Percentiles rank a stretch among this genome's conserved stretches.
These are phyloP conservation scores for Chrysanthemum makinoi DNA, from an alignment of 129 eudicot species.

Conservation along the genomic window DNA sequence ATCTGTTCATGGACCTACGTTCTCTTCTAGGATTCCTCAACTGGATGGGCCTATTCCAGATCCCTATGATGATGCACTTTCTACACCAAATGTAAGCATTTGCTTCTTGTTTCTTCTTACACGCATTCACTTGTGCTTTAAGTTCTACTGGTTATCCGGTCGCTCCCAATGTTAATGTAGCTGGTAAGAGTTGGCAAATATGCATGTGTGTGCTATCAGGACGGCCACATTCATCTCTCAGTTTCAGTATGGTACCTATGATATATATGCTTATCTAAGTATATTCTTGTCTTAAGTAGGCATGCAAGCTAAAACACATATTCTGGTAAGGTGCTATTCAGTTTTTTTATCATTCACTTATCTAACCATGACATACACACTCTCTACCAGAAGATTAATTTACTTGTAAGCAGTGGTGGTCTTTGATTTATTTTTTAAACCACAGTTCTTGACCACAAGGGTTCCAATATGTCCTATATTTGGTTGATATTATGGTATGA, in stretches of 20 bases:
- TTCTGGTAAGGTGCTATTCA: background rate
- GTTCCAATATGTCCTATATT: too few species aligned
- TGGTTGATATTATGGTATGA: too few species aligned
- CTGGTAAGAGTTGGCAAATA: background rate
- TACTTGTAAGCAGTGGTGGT: too few species aligned
- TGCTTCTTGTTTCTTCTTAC: background rate
- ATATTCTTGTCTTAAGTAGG: background rate
- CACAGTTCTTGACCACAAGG: too few species aligned
- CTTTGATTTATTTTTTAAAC: too few species aligned
- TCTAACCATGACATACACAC: too few species aligned
- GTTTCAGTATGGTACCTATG: background rate
- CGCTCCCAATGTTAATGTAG: too few species aligned
- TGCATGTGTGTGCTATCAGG: background rate
- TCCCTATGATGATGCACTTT: constrained; percentile 92
- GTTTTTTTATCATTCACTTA: too few species aligned
- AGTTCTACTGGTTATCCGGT: too few species aligned
- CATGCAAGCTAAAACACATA: background rate
- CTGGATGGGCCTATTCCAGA: constrained; percentile 94
- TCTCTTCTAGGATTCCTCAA: constrained; percentile 71
- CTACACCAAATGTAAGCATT: constrained; percentile 85
- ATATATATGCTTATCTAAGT: background rate
- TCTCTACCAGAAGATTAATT: too few species aligned
- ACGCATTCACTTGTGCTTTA: background rate
- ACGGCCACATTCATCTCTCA: background rate
- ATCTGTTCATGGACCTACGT: constrained; percentile 34